Base-by-base conservation (phyloP, 768 basidiomycete species). In the Rubroboletus pulcherrimus region DNA sequence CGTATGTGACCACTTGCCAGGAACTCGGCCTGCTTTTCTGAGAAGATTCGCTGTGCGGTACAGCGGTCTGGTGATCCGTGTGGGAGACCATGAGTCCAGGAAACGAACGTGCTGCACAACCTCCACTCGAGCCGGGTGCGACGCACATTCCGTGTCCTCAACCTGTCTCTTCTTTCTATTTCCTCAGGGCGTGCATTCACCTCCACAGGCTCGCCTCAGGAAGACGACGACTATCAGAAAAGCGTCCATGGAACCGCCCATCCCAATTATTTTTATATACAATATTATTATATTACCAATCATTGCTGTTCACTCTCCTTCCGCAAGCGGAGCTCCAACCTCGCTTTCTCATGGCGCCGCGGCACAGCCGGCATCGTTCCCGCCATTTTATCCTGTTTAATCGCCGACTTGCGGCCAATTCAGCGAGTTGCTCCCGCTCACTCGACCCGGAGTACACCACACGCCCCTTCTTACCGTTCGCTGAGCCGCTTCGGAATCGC, bases 11-110 rank as follows among this genome's bases (percentile, higher is more conserved):
- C 41, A 71, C 67, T 60, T 55, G 60, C 69, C 69, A 70, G 62
- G 64, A 59, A 63, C 57, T 60, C 11, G 58, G 37, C 30, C 56
- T 71, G 52, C 59, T 55, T 48, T 61, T 65, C 57, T 66, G 62
- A 55, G 66, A 41, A 40, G 61, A 48, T 59, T 58, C 65, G 56
- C 63, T 59, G 57, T 59, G 68, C 60, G 64, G 67, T 58, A 53
- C 49, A 51, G 52, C 61, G 58, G 67, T 54, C 59, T 62, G 66
- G 55, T 70, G 67, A 65, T 71, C 68, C 68, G 70, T 50, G 58
- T 70, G 63, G 63, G 60, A 62, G 63, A 65, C 55, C 68, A 67
- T 67, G 59, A 53, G 35, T 30, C 49, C 56, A 54, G 51, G 63
- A 63, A 66, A 53, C 61, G 51, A 63, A 61, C 58, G 62, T 57